phyloP scores from a whole-genome alignment of 225 moss, liverwort and hornwort species.

The Climacium dendroides region DNA sequence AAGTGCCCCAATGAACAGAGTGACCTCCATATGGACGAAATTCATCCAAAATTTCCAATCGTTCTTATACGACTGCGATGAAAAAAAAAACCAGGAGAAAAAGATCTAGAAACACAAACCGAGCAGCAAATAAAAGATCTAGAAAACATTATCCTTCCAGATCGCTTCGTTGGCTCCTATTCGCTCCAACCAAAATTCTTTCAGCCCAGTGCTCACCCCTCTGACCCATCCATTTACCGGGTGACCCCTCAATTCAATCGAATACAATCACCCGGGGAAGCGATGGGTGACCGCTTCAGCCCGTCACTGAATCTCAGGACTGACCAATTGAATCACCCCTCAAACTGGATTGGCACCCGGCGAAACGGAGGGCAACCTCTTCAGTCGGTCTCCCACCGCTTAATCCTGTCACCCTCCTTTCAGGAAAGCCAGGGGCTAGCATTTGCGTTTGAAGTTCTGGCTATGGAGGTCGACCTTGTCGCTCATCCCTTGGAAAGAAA shows the following conservation, averaged over 20 bases:
- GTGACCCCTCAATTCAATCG: not conserved
- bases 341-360: not conserved
- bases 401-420: not conserved
- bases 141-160: slow-evolving; percentile 25
- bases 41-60: not conserved
- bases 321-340: not conserved
- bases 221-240: not conserved
- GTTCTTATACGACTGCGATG: no score
- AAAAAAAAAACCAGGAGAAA: not conserved
- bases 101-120: not conserved
- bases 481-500: not conserved
- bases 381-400: not conserved
- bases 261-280: not conserved
- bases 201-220: not conserved
- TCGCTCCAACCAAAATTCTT: slow-evolving; percentile 11
- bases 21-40: no score
- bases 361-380: not conserved
- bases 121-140: not conserved
- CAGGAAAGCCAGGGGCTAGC: not conserved
- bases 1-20: not conserved
- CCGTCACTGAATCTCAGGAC: not conserved
- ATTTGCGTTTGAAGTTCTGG: not conserved
- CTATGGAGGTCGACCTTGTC: slow-evolving; percentile 10
- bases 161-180: slow-evolving; percentile 32
- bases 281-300: not conserved